Evolutionary conservation across 108 stramenopile species (phyloP), one percentile per base, ranked within the genome.

Genomic region (Stephanodiscus triporus): DNA sequence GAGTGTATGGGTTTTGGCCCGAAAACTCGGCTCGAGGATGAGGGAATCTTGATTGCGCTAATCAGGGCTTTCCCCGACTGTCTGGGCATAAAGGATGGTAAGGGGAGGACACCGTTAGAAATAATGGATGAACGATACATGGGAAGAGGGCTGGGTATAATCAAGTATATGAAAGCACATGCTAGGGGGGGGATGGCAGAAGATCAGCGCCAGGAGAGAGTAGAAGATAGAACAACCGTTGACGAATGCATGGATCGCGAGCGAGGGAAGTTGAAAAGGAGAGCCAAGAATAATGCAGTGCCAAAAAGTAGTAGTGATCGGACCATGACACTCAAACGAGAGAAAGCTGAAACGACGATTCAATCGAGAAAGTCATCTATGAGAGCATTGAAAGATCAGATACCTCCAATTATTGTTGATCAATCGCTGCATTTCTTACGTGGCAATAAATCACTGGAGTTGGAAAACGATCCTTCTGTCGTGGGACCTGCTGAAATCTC

Each of bases 291-390:
- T 24, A 24, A 2, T 24, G 23, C 1, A 14, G 13, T 11, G 40
- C 40, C 40, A 9, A 45, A 45, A 45, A 45, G 4, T 4, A 45
- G 43, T 16, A 14, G 43, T 0, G 43, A 45, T 45, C 43, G 43
- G 43, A 45, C 43, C 43, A 17, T 1, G 43, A 16, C 43, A 45
- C 14, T 13, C 43, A 45, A 17, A 16, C 43, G 26, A 9, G 13
- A 54, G 19, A 54, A 6, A 26, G 26, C 11, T 9, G 26, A 54
- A 54, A 26, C 26, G 4, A 54, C 3, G 20, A 27, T 3, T 26
- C 53, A 26, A 26, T 54, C 40, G 22, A 85, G 42, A 6, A 84
- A 63, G 22, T 55, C 48, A n/a, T 82, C 84, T 16, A 71, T 43
- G 17, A 72, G 23, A 6, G 77, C 24, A 17, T 83, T 72, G 34